phyloP scores from a whole-genome alignment of 2,329 filamentous ascomycete species.

The Arthrobotrys pseudoclavata region DNA sequence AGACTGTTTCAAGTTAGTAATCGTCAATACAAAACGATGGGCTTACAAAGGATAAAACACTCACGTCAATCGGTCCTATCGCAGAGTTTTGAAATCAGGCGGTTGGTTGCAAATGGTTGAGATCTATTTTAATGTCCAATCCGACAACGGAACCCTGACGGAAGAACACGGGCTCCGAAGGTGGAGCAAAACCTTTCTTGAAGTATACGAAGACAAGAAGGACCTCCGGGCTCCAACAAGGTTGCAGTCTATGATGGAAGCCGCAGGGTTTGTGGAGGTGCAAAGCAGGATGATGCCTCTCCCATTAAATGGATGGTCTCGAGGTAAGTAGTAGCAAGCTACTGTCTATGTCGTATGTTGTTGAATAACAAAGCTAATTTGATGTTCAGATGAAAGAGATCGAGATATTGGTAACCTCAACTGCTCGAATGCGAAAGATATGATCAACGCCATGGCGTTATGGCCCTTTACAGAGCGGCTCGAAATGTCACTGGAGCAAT shows the following conservation, averaged over 20 bases:
- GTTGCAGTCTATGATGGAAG: conserved; percentile 72
- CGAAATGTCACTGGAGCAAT: conserved; percentile 66
- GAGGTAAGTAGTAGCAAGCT: conserved; percentile 68
- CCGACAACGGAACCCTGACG: conserved; percentile 82
- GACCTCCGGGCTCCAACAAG: conserved; percentile 76
- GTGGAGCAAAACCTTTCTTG: conserved; percentile 77
- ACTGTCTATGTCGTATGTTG: conserved; percentile 3
- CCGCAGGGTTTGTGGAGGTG: conserved; percentile 77
- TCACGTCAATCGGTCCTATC: conserved; percentile 62
- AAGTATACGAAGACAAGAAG: conserved; percentile 75
- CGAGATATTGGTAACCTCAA: conserved; percentile 66
- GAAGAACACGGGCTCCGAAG: conserved; percentile 74
- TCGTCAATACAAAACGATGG: background rate
- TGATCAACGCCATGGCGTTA: conserved; percentile 66
- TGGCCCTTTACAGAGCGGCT: conserved; percentile 68
- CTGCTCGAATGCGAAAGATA: conserved; percentile 65
- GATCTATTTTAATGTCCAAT: conserved; percentile 86
- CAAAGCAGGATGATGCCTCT: conserved; percentile 76
- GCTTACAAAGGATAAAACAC: conserved; percentile 10
- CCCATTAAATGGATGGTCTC: conserved; percentile 79
- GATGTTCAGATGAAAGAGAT: conserved; percentile 66
- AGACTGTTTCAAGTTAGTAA: conserved; percentile 74
- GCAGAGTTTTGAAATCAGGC: conserved; percentile 76
- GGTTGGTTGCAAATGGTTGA: conserved; percentile 94
- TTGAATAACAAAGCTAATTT: conserved; percentile 60